Base-by-base conservation (phyloP, 768 basidiomycete species). In the Mycena filopes region DNA sequence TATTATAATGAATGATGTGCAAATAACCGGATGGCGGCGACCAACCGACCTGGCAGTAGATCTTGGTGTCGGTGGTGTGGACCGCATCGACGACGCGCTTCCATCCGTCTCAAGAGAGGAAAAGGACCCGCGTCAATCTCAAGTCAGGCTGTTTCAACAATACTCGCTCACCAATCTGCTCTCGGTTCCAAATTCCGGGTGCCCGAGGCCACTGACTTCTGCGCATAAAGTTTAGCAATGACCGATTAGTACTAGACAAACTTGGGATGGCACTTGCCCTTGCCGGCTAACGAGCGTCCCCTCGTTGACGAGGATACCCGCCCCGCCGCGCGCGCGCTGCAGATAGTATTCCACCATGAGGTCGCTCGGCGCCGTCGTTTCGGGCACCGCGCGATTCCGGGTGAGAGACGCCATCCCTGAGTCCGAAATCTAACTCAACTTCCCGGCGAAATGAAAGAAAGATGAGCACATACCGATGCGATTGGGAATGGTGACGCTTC, bases 141-240 rank as follows among this genome's bases (percentile, higher is more conserved):
- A n/a, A n/a, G n/a, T n/a, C n/a, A n/a, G n/a, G n/a, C n/a, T n/a
- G n/a, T n/a, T n/a, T n/a, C n/a, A 6, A 9, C 36, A 20, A 2
- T 26, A 45, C 15, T 9, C 15, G 20, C 58, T 5, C 38, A 60
- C 48, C 58, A 20, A 81, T 74, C 58, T 85, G 82, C 38, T 81
- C 79, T 11, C 78, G 69, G 61, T 73, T 80, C 82, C 83, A 84
- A 29, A 84, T 79, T 6, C 83, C 84, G 21, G 83, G 83, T 1
- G 60, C 60, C 33, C 46, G 43, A 2, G 50, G 42, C 60, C 60
- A 61, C 16, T 60, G 48, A 1, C 40, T 29, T 41, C 58, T 60
- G 25, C n/a, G 31, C n/a, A n/a, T 11, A 6, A n/a, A 4, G 26
- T 11, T 29, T 16, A 26, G 20, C 1, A n/a, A 46, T 8, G n/a